Evolutionary conservation across 352 stramenopile genomes (phyloP).

Genomic region (Salisapilia sapeloensis): DNA sequence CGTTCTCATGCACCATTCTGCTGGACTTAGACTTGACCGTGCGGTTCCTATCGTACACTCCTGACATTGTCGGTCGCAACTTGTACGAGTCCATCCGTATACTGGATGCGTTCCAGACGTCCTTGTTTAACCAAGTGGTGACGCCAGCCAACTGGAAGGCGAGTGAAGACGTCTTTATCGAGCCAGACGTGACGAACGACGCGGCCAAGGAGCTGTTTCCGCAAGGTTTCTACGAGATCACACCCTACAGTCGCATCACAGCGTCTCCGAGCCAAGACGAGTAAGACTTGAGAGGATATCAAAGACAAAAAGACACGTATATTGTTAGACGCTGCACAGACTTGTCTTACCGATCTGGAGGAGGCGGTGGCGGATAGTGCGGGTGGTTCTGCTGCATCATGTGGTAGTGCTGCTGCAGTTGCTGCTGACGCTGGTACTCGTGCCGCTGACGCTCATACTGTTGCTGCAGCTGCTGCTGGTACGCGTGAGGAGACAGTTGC

Average conservation of each 20-base stretch:
- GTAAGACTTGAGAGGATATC: slow-evolving; percentile 3
- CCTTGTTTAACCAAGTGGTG: slow-evolving; percentile 58
- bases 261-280: slow-evolving; percentile 41
- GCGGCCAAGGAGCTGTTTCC: slow-evolving; percentile 68
- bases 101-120: slow-evolving; percentile 53
- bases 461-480: slow-evolving; percentile 54
- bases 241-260: slow-evolving; percentile 58
- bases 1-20: slow-evolving; percentile 46
- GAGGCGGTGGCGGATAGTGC: slow-evolving; percentile 23
- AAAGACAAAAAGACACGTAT: not conserved
- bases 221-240: slow-evolving; percentile 71
- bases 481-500: slow-evolving; percentile 55
- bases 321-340: slow-evolving; percentile 11
- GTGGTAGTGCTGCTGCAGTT: slow-evolving; percentile 22
- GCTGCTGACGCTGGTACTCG: slow-evolving; percentile 13
- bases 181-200: slow-evolving; percentile 34
- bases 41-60: slow-evolving; percentile 42
- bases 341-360: no score
- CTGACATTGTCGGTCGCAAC: slow-evolving; percentile 51
- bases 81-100: slow-evolving; percentile 63
- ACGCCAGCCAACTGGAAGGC: slow-evolving; percentile 76
- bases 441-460: slow-evolving; percentile 7
- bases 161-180: slow-evolving; percentile 76
- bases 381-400: slow-evolving; percentile 30
- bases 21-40: slow-evolving; percentile 65